These are phyloP conservation scores for Debaryomyces coudertii DNA, from an alignment of 1,139 yeast species.

Conservation along the genomic window DNA sequence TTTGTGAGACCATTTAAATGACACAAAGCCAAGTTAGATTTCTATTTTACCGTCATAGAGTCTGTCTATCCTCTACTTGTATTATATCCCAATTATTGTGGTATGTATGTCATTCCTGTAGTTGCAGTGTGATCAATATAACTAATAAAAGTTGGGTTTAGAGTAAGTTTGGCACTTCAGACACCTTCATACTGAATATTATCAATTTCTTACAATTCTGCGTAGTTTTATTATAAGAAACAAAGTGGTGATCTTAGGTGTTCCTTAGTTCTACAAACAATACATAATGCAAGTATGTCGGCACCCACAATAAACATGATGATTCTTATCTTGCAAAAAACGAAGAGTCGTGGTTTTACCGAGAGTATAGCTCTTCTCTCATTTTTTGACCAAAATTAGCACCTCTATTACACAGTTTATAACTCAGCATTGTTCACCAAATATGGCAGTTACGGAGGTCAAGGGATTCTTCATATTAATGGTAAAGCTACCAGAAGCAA, in stretches of 20 bases:
- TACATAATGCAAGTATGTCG: background rate
- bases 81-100: too few relatives aligned
- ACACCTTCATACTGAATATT: background rate
- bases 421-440: background rate
- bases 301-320: background rate
- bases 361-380: background rate
- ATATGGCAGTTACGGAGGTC: constrained; percentile 34
- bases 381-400: background rate
- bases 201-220: background rate
- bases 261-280: too few relatives aligned
- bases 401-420: background rate
- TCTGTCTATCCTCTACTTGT: background rate
- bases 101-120: background rate
- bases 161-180: background rate
- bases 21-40: constrained; percentile 13
- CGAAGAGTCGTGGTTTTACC: constrained; percentile 5
- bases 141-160: background rate
- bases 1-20: constrained; percentile 9
- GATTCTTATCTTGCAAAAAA: background rate
- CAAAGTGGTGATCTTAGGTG: background rate
- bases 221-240: too few relatives aligned
- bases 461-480: constrained; percentile 61
- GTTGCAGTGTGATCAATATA: background rate
- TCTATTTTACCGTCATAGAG: background rate
- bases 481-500: constrained; percentile 38